Conservation (phyloP, 2,329 filamentous ascomycete genomes). For the Chalaropsis ovoidea region DNA sequence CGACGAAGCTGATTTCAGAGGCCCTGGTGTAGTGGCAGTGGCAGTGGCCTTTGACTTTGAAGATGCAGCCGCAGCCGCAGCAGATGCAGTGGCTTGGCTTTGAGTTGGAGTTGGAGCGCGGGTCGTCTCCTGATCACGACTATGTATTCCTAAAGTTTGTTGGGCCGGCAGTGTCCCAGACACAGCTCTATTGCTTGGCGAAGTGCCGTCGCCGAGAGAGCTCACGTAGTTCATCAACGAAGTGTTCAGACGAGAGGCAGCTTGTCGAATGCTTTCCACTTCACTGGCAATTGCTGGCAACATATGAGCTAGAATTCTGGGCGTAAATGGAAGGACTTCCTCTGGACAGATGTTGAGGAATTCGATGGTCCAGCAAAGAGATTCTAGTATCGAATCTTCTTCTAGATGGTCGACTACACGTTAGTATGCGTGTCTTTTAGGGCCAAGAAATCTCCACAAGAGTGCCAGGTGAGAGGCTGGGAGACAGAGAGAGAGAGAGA, state of each 20-base stretch:
- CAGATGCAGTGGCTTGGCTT: background rate
- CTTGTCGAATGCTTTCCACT: constrained; percentile 77
- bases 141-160: background rate
- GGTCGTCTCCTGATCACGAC: constrained; percentile 13
- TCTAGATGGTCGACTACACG: constrained; percentile 42
- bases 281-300: constrained; percentile 89
- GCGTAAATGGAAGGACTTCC: constrained; percentile 90
- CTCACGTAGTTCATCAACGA: constrained; percentile 92
- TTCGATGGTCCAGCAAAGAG: constrained; percentile 86
- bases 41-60: background rate
- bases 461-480: too few species aligned
- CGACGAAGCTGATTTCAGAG: constrained; percentile 29
- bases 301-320: constrained; percentile 80
- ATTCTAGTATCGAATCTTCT: constrained; percentile 84
- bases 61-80: background rate
- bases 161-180: background rate
- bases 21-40: background rate
- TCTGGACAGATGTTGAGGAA: constrained; percentile 97
- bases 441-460: constrained; percentile 42
- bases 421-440: constrained; percentile 8
- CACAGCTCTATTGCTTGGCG: background rate
- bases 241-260: constrained; percentile 79
- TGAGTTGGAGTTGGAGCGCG: constrained; percentile 22
- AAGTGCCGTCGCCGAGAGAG: constrained; percentile 43
- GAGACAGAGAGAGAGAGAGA: too few species aligned